Percentiles rank a stretch among this genome's conserved stretches.
phyloP scores from a whole-genome alignment of 805 yeast species.

The Spathaspora girioi region DNA sequence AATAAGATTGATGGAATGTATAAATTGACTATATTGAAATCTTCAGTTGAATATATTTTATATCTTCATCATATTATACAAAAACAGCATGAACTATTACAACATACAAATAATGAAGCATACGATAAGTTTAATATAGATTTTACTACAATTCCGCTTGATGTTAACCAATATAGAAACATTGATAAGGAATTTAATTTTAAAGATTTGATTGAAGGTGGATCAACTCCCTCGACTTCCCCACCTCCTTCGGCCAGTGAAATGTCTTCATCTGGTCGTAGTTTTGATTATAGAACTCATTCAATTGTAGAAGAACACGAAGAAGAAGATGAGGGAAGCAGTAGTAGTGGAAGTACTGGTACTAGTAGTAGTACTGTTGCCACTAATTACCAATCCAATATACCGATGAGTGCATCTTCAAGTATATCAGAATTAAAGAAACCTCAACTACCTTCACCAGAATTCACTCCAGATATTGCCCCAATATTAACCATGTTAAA shows the following conservation, averaged over 20 bases:
- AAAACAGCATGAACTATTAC: slow-evolving; percentile 46
- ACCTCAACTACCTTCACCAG: slow-evolving; percentile 28
- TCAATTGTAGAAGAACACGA: slow-evolving; percentile 6
- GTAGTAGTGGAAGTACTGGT: slow-evolving; percentile 2
- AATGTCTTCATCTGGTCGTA: not conserved
- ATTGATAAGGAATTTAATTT: slow-evolving; percentile 56
- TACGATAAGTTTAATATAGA: slow-evolving; percentile 39
- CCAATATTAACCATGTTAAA: slow-evolving; percentile 29
- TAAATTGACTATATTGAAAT: slow-evolving; percentile 74
- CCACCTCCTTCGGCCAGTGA: not conserved
- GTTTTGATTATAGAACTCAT: not conserved
- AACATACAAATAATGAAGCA: slow-evolving; percentile 7
- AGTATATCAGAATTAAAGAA: slow-evolving; percentile 1
- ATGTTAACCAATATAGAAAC: slow-evolving; percentile 57
- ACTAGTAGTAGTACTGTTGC: not conserved
- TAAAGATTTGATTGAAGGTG: slow-evolving; percentile 21
- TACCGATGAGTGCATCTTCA: not conserved
- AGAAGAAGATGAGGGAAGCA: not conserved
- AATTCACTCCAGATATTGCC: slow-evolving; percentile 35
- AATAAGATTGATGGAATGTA: slow-evolving; percentile 63
- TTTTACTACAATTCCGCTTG: slow-evolving; percentile 53
- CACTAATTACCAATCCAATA: not conserved
- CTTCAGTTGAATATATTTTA: slow-evolving; percentile 77
- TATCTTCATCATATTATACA: slow-evolving; percentile 61
- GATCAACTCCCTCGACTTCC: not conserved